Conservation (phyloP, 495 filamentous ascomycete genomes). For the Xylaria flabelliformis region DNA sequence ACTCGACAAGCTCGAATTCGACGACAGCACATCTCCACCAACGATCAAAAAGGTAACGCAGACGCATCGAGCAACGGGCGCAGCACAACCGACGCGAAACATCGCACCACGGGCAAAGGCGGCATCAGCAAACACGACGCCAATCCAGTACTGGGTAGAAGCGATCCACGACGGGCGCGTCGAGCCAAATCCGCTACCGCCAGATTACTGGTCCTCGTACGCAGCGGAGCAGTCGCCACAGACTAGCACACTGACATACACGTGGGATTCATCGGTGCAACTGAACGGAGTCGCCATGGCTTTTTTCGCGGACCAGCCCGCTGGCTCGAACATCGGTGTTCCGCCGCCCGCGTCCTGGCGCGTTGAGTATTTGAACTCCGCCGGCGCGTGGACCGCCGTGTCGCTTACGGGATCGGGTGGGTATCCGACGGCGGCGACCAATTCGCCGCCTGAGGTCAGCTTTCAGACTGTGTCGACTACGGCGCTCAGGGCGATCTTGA, state of each 20-base stretch:
- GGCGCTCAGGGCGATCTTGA: conserved; percentile 14
- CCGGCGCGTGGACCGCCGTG: conserved; percentile 11
- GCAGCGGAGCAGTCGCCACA: conserved; percentile 18
- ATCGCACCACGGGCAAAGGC: conserved; percentile 19
- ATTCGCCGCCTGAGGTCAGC: conserved; percentile 12
- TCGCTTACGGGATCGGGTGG: conserved; percentile 3
- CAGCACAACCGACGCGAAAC: conserved; percentile 12
- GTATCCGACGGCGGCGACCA: conserved; percentile 20
- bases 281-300: conserved; percentile 25
- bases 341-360: conserved; percentile 19
- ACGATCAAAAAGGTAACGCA: conserved; percentile 19
- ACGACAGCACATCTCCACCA: conserved; percentile 17
- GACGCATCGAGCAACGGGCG: background rate
- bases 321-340: conserved; percentile 22
- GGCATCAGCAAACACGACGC: conserved; percentile 18
- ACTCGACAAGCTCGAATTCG: conserved; percentile 21
- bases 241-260: conserved; percentile 23
- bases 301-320: conserved; percentile 22
- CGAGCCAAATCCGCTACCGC: conserved; percentile 18
- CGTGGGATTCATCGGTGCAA: conserved; percentile 11
- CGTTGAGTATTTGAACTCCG: conserved; percentile 8
- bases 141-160: conserved; percentile 23
- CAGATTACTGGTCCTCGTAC: conserved; percentile 24
- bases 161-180: conserved; percentile 22
- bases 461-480: conserved; percentile 20